These are phyloP conservation scores for Daucus carota DNA, from an alignment of 129 eudicot species.

Conservation along the genomic window DH1_v3.0 NC_030384.2:40852001-40852500, in stretches of 20 bases:
- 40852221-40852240: not conserved
- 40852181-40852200: no score
- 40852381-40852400: not conserved
- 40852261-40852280: not conserved
- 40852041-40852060: no score
- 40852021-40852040: no score
- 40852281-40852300: not conserved
- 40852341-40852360: not conserved
- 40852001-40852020: no score
- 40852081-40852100: no score
- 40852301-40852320: not conserved
- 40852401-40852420: constrained; percentile 91
- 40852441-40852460: constrained; percentile 68
- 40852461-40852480: constrained; percentile 91
- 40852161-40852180: no score
- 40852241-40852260: not conserved
- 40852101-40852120: no score
- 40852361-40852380: no score
- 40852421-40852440: constrained; percentile 82
- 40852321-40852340: not conserved
- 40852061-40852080: no score
- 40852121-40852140: no score
- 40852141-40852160: no score
- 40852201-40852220: not conserved
- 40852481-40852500: constrained; percentile 99